Base-by-base conservation (phyloP, 345 rosid genomes). In the Abelmoschus esculentus region DNA sequence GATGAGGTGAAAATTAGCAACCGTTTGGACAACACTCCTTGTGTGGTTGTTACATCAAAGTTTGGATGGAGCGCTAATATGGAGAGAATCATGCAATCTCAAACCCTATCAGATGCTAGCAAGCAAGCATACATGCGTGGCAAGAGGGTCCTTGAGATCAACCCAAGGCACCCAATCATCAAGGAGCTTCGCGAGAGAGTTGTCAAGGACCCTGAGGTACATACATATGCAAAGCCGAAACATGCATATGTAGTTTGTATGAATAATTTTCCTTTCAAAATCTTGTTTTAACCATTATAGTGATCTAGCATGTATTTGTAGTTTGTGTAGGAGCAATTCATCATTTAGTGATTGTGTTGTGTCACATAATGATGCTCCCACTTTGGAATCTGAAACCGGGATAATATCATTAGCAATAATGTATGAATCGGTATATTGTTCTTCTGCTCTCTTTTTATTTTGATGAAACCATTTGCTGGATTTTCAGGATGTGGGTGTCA, bases 51-150 rank as follows among this genome's bases (percentile, higher is more conserved):
- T 60, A 95, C 99, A 2, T 90, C 97, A 0, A 95, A 95, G 78
- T 91, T 77, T 55, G 99, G 99, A 57, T 95, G 98, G 98, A 95
- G 98, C 72, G 88, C 98, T 53, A 95, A 95, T 67, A 90, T 95
- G 99, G 99, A 95, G 80, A 87, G 93, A 81, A 95, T 95, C 67
- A 95, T 95, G 99, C 93, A 89, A 71, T 84, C 99, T 14, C 97
- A 95, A 83, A 95, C 97, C n/a, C 81, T 95, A 31, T 80, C 97
- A 0, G 96, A 95, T 78, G 91, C 96, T 29, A 87, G 63, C 71
- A 91, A 95, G 83, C 97, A 91, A 78, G 93, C 90, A 34, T 95
- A 95, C 57, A 91, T 91, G 99, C 86, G 86, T 0, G 96, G 96
- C 67, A 95, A 95, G 86, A 81, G 99, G 81, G 90, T 95, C 38